These are phyloP conservation scores for Melanogaster broomeanus DNA, from an alignment of 768 basidiomycete species.

Conservation along the genomic window DNA sequence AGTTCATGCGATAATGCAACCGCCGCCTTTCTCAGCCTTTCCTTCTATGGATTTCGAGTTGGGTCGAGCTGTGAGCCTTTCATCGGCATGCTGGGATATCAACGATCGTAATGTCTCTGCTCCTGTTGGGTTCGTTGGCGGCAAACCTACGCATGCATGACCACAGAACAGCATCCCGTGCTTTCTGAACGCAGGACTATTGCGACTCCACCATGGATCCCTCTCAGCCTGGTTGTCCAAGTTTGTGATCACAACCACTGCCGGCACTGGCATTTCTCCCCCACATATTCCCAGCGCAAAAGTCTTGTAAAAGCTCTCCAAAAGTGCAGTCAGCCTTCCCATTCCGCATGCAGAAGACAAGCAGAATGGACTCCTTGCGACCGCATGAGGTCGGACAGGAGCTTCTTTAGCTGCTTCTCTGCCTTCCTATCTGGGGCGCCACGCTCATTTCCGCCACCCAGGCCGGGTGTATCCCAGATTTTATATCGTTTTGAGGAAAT, in stretches of 20 bases:
- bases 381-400: slow-evolving; percentile 20
- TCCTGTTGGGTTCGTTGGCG: no score
- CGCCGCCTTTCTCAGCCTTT: background rate
- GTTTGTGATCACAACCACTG: slow-evolving; percentile 15
- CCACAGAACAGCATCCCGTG: slow-evolving; percentile 29
- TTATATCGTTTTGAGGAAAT: slow-evolving; percentile 11
- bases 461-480: slow-evolving; percentile 27
- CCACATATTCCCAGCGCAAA: slow-evolving; percentile 8
- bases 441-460: slow-evolving; percentile 24
- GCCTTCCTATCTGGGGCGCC: slow-evolving; percentile 24
- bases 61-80: background rate
- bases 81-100: background rate
- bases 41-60: no score
- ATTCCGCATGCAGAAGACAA: slow-evolving; percentile 33
- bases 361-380: slow-evolving; percentile 18
- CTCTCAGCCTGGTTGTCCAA: slow-evolving; percentile 20
- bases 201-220: slow-evolving; percentile 34
- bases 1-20: background rate
- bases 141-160: slow-evolving; percentile 32
- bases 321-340: slow-evolving; percentile 4
- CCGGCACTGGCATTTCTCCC: slow-evolving; percentile 8
- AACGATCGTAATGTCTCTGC: background rate
- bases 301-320: background rate
- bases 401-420: slow-evolving; percentile 27
- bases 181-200: slow-evolving; percentile 22